Conservation (phyloP, 768 basidiomycete genomes). For the Tulasnella sp. region DNA sequence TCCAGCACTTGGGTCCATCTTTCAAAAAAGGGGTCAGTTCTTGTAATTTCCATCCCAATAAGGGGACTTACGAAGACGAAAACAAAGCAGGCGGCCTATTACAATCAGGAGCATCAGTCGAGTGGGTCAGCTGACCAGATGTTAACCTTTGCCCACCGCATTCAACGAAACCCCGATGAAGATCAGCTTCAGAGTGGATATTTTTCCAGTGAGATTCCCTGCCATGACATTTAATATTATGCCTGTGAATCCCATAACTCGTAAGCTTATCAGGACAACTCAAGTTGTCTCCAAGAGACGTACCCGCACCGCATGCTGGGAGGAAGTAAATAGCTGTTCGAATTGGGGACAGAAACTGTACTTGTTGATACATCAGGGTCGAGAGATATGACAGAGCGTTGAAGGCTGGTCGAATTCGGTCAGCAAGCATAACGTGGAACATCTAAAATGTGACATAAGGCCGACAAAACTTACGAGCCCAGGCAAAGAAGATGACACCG, state of each 20-base stretch:
- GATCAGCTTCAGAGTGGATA: constrained; percentile 1
- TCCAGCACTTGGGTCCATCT: not conserved
- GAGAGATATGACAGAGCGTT: constrained; percentile 8
- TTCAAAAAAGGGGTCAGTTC: not conserved
- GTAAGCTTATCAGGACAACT: not conserved
- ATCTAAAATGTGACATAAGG: not conserved
- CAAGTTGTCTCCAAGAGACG: not conserved
- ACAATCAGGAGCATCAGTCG: not conserved
- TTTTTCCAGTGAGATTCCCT: constrained; percentile 1
- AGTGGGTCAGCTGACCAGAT: not conserved
- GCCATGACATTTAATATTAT: not conserved
- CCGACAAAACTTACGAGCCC: not conserved
- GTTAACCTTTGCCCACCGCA: not conserved
- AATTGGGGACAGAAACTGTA: constrained; percentile 3
- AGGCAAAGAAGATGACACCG: constrained; percentile 5
- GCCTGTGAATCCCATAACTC: not conserved
- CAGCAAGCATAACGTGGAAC: no score
- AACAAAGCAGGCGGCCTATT: constrained; percentile 1
- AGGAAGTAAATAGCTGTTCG: constrained; percentile 11
- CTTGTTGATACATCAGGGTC: constrained; percentile 13
- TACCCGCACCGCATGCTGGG: not conserved
- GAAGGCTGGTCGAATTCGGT: constrained; percentile 2
- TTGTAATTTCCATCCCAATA: not conserved
- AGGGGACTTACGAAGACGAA: not conserved
- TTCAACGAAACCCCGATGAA: not conserved